A percentile compares a stretch with the other conserved stretches of the same genome.
Conservation (phyloP, 2,329 filamentous ascomycete species). For the Talaromyces sp. region DNA sequence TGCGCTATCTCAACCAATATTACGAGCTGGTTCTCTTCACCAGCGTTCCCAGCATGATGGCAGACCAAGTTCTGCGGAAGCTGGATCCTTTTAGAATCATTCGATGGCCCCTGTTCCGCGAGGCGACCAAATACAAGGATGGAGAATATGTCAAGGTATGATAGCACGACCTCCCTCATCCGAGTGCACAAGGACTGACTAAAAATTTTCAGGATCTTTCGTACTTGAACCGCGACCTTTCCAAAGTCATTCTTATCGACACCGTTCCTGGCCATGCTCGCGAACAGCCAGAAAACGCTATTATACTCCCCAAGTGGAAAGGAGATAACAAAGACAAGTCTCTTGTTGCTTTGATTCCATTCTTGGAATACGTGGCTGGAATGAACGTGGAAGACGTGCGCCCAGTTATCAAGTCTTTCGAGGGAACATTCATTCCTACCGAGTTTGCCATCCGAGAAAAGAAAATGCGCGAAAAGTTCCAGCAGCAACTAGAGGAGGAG, state of each 20-base stretch:
- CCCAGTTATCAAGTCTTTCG: slow-evolving; percentile 77
- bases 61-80: slow-evolving; percentile 84
- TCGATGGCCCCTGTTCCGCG: slow-evolving; percentile 88
- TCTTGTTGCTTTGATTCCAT: slow-evolving; percentile 84
- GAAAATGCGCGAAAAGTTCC: slow-evolving; percentile 76
- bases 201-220: slow-evolving; percentile 67
- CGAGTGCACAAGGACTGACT: background rate
- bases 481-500: slow-evolving; percentile 68
- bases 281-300: slow-evolving; percentile 93
- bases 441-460: slow-evolving; percentile 90
- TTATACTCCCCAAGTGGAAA: slow-evolving; percentile 84
- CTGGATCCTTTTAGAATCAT: slow-evolving; percentile 93
- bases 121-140: slow-evolving; percentile 95
- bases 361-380: slow-evolving; percentile 93
- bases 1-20: slow-evolving; percentile 94
- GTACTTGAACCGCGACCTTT: slow-evolving; percentile 91
- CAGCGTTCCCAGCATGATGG: slow-evolving; percentile 74
- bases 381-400: slow-evolving; percentile 89
- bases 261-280: slow-evolving; percentile 76
- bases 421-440: slow-evolving; percentile 79
- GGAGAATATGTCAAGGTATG: slow-evolving; percentile 91
- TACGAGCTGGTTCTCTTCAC: slow-evolving; percentile 98
- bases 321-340: slow-evolving; percentile 78
- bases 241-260: slow-evolving; percentile 92
- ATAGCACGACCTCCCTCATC: slow-evolving; percentile 10